Conservation (phyloP, 495 filamentous ascomycete genomes). For the Penicillium ucsense region DNA sequence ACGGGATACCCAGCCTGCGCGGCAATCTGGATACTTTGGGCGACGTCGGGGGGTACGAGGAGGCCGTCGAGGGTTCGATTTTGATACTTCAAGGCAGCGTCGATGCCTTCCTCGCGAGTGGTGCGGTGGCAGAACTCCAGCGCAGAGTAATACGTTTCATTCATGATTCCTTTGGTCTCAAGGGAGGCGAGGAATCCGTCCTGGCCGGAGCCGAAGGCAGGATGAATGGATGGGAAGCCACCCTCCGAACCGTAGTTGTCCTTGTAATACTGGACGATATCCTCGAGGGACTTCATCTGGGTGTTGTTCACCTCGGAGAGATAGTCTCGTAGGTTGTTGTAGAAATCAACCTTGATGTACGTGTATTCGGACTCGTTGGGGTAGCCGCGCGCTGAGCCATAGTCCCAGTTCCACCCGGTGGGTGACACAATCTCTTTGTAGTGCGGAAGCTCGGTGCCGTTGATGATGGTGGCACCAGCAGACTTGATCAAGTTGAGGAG, state of each 20-base stretch:
- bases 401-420: constrained; percentile 65
- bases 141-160: constrained; percentile 57
- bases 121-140: constrained; percentile 48
- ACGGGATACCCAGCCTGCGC: constrained; percentile 59
- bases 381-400: constrained; percentile 49
- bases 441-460: constrained; percentile 57
- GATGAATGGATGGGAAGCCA: constrained; percentile 49
- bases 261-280: constrained; percentile 59
- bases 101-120: constrained; percentile 56
- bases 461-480: constrained; percentile 60
- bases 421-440: constrained; percentile 51
- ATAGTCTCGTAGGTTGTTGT: constrained; percentile 61
- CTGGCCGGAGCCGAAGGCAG: constrained; percentile 62
- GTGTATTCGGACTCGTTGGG: constrained; percentile 64
- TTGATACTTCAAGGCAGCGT: constrained; percentile 48
- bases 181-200: constrained; percentile 56
- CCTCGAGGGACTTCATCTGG: constrained; percentile 51
- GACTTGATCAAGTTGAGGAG: constrained; percentile 44
- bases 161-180: constrained; percentile 48
- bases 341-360: constrained; percentile 65
- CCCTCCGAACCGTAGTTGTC: constrained; percentile 60
- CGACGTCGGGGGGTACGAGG: constrained; percentile 58
- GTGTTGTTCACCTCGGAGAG: constrained; percentile 57
- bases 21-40: constrained; percentile 47
- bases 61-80: constrained; percentile 46